Evolutionary conservation across 176 grass and related monocot genomes (phyloP), one percentile per base, ranked within the genome.

Genomic region (Microstegium vimineum): DNA sequence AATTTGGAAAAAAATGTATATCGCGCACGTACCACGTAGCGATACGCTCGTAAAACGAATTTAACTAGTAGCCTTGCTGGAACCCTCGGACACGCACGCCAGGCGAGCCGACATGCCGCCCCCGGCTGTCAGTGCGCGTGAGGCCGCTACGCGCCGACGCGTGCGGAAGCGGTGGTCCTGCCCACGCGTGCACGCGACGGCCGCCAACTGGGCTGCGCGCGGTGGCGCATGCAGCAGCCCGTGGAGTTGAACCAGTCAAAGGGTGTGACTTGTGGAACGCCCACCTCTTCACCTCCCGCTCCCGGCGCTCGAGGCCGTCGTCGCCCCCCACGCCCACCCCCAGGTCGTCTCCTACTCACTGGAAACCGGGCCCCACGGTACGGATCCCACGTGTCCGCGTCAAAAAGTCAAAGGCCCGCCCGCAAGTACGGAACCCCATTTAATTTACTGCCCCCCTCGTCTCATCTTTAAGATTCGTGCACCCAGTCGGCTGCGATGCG

Each of bases 181-280:
- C 14, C 38, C 69, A 45, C 43, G 6, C 23, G 28, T 31, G 22
- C 54, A 73, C 69, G 69, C 42, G 4, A 54, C 76, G 60, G 84
- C 59, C 47, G 66, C 3, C 78, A 60, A 26, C 74, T 46, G 73
- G 82, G 73, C 8, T 17, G 46, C 15, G 46, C 46, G n/a, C n/a
- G n/a, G n/a, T n/a, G 5, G 52, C 7, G 14, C 49, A 56, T n/a
- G 8, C 47, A 20, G 47, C 46, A 5, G 4, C 10, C 6, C 2
- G 45, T 1, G 15, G 38, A n/a, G n/a, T n/a, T n/a, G n/a, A 71
- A 5, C 6, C 0, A 9, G 74, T 88, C 86, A 83, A 84, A 67
- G 60, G 60, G 46, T 20, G 22, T 60, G 74, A 87, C 86, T 64
- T 71, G 63, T 43, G 25, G 9, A 7, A 27, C 38, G 5, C 4